Evolutionary conservation across 306 rosid genomes (phyloP).

Genomic region (Mucuna pruriens): DNA sequence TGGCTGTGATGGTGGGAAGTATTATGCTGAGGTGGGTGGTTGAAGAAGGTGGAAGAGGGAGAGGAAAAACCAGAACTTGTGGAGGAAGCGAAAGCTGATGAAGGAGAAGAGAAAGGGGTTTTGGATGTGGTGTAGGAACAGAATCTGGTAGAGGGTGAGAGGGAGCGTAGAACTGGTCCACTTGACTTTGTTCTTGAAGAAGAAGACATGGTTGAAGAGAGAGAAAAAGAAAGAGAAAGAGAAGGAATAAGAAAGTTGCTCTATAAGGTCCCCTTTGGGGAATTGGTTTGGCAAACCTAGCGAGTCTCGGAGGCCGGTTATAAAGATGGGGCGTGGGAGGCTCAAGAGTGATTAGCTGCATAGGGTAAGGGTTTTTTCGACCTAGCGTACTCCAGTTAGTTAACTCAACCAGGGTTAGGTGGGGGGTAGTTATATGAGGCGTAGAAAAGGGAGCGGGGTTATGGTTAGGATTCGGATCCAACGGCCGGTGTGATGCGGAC

Average conservation of each 20-base stretch:
- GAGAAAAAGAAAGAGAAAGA: neutral
- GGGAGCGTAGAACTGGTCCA: constrained; percentile 79
- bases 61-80: constrained; percentile 67
- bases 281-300: constrained; percentile 92
- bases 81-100: constrained; percentile 83
- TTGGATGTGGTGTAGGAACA: constrained; percentile 58
- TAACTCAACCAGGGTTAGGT: constrained; percentile 51
- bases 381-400: neutral
- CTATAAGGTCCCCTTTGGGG: constrained; percentile 56
- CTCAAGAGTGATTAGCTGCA: constrained; percentile 33
- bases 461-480: constrained; percentile 59
- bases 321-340: constrained; percentile 51
- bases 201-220: neutral
- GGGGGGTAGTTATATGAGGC: neutral
- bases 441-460: too few species aligned
- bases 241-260: neutral
- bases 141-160: constrained; percentile 74
- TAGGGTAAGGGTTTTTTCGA: constrained; percentile 6
- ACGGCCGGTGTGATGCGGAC: constrained; percentile 65
- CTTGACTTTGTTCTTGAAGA: constrained; percentile 65
- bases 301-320: constrained; percentile 71
- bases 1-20: constrained; percentile 39
- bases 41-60: constrained; percentile 54
- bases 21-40: constrained; percentile 20
- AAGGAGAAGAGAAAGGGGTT: constrained; percentile 50